phyloP scores from a whole-genome alignment of 176 grass and related monocot species.

The Carex myosuroides region DNA sequence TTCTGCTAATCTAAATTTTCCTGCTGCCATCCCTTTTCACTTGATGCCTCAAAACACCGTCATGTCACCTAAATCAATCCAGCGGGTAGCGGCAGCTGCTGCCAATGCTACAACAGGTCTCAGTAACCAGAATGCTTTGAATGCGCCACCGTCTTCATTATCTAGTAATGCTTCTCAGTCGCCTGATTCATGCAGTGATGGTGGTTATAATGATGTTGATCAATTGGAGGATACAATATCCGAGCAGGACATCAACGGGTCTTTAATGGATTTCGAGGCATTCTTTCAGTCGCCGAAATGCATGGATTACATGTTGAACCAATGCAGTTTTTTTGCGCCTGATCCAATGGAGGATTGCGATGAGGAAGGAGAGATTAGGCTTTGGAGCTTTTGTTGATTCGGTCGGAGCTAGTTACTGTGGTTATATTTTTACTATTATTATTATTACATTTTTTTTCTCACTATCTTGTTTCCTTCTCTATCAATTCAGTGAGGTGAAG shows the following conservation, averaged over 20 bases:
- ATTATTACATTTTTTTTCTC: background rate
- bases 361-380: conserved; percentile 69
- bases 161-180: background rate
- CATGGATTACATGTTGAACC: conserved; percentile 71
- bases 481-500: conserved; percentile 27
- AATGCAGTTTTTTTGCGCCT: conserved; percentile 50
- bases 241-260: conserved; percentile 21
- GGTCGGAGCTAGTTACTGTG: background rate
- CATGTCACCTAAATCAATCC: conserved; percentile 99
- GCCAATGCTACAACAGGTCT: conserved; percentile 31
- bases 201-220: background rate
- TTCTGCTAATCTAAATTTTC: conserved; percentile 84
- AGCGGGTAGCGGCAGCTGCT: conserved; percentile 60
- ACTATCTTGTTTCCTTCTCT: conserved; percentile 12
- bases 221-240: background rate
- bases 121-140: background rate
- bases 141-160: background rate
- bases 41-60: conserved; percentile 40
- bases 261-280: conserved; percentile 62
- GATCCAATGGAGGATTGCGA: conserved; percentile 54
- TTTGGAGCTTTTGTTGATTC: conserved; percentile 80
- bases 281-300: conserved; percentile 95
- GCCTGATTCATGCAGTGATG: background rate
- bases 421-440: background rate
- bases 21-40: conserved; percentile 54